Conservation (phyloP, 352 stramenopile species). For the Phytophthora kernoviae region DNA sequence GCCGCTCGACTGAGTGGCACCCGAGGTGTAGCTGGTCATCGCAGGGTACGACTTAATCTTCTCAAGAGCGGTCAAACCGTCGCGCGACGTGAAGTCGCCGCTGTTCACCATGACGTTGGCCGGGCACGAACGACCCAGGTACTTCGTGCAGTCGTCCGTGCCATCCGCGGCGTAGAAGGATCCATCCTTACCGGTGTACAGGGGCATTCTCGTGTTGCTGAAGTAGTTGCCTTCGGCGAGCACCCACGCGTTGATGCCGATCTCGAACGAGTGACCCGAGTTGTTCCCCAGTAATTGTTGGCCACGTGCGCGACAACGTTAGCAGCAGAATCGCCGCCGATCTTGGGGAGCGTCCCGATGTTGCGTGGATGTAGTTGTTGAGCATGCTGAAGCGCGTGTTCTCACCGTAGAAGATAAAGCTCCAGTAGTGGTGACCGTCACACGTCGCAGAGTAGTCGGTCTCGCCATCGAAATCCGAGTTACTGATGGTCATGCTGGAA, state of each 20-base stretch:
- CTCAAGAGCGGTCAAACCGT: conserved; percentile 20
- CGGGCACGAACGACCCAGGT: conserved; percentile 17
- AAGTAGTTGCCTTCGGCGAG: conserved; percentile 52
- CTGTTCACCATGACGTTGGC: conserved; percentile 26
- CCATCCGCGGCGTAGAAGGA: conserved; percentile 15
- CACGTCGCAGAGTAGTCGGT: conserved; percentile 48
- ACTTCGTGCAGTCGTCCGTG: conserved; percentile 19
- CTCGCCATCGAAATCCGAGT: conserved; percentile 53
- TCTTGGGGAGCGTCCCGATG: conserved; percentile 37
- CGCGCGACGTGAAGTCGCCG: conserved; percentile 20
- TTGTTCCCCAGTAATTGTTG: conserved; percentile 49
- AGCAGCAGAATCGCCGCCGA: conserved; percentile 15
- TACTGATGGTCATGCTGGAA: conserved; percentile 52
- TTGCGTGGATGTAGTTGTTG: conserved; percentile 43
- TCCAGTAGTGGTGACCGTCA: conserved; percentile 60
- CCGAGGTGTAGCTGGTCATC: conserved; percentile 11
- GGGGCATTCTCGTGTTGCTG: conserved; percentile 27
- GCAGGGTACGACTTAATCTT: conserved; percentile 15
- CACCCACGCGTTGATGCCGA: conserved; percentile 19
- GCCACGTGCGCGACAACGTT: conserved; percentile 31
- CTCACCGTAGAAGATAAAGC: conserved; percentile 43
- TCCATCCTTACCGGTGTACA: conserved; percentile 17
- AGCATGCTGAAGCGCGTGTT: conserved; percentile 39
- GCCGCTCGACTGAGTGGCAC: neutral
- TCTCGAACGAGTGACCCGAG: conserved; percentile 37